Base-by-base conservation (phyloP, 208 protist species). In the Acanthamoeba royreba region DNA sequence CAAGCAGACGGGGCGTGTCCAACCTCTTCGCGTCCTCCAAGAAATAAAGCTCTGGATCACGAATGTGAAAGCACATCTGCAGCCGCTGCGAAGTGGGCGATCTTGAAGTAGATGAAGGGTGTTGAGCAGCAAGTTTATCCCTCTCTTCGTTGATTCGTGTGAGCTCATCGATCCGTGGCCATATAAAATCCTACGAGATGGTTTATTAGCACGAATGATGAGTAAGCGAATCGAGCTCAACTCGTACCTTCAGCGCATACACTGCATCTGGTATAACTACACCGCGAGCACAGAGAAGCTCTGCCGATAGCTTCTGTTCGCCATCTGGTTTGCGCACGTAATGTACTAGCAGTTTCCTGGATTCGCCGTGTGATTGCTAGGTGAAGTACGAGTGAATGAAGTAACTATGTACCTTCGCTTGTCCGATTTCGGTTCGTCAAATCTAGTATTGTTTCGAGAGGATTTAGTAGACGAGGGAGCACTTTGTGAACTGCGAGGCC, bases 261-360 rank as follows among this genome's bases (percentile, higher is more conserved):
- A 89, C 46, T 5, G 81, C 81, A n/a, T 89, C 81, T 19, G 81
- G 49, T 28, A 89, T 63, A 11, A 89, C 28, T 5, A 89, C 53
- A 17, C 46, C 81, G 35, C 46, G 81, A 42, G 81, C 49, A 17
- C 81, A 66, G 8, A 66, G 42, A 31, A 89, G 81, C 81, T 89
- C 81, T 7, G 53, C 81, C 19, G 81, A 89, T 25, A 89, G 40
- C 81, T 89, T 89, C 25, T 89, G 81, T 61, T 89, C 81, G 9
- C 81, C 81, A 13, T 89, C 81, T 28, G 81, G 81, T n/a, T 63
- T 89, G 13, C 81, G 45, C 49, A 89, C 81, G 53, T 89, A 89
- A 19, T 89, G 46, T 1, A 63, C 81, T 28, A 89, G 49, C 28
- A 89, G 49, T 63, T 89, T 53, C 40, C 81, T 89, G 61, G n/a